phyloP scores from a whole-genome alignment of 2,329 filamentous ascomycete genomes.

The Cladosporium oxysporum region DNA sequence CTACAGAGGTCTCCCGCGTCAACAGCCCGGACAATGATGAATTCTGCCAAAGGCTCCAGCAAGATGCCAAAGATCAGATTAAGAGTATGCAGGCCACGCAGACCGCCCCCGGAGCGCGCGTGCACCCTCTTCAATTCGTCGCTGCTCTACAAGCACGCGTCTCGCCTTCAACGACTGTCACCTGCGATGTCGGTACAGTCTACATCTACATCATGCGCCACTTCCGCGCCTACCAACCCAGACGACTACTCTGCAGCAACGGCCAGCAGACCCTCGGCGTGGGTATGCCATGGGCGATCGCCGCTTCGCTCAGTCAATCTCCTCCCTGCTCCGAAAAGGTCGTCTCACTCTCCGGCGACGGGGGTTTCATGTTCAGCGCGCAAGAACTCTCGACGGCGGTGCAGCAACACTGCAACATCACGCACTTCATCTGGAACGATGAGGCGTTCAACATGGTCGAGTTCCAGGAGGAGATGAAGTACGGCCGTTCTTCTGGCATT shows the following conservation, averaged over 20 bases:
- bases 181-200: slow-evolving; percentile 51
- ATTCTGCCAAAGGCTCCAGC: slow-evolving; percentile 37
- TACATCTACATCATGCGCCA: slow-evolving; percentile 53
- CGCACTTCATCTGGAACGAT: slow-evolving; percentile 55
- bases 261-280: slow-evolving; percentile 54
- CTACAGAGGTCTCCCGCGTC: slow-evolving; percentile 37
- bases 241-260: slow-evolving; percentile 50
- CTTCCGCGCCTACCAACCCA: slow-evolving; percentile 49
- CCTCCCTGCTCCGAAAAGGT: slow-evolving; percentile 49
- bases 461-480: slow-evolving; percentile 55
- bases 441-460: slow-evolving; percentile 54
- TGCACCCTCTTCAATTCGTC: slow-evolving; percentile 52
- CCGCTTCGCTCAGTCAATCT: slow-evolving; percentile 46
- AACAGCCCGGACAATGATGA: slow-evolving; percentile 41
- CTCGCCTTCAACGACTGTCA: slow-evolving; percentile 45
- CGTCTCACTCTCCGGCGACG: slow-evolving; percentile 49
- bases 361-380: slow-evolving; percentile 53
- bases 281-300: slow-evolving; percentile 52
- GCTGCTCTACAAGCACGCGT: slow-evolving; percentile 45
- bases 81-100: slow-evolving; percentile 26
- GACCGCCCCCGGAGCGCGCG: slow-evolving; percentile 34
- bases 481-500: slow-evolving; percentile 48
- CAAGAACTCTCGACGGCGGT: slow-evolving; percentile 52
- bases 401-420: slow-evolving; percentile 51
- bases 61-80: slow-evolving; percentile 43